phyloP scores from a whole-genome alignment of 2,329 filamentous ascomycete genomes.

The Torrubiellomyces zombiae region DNA sequence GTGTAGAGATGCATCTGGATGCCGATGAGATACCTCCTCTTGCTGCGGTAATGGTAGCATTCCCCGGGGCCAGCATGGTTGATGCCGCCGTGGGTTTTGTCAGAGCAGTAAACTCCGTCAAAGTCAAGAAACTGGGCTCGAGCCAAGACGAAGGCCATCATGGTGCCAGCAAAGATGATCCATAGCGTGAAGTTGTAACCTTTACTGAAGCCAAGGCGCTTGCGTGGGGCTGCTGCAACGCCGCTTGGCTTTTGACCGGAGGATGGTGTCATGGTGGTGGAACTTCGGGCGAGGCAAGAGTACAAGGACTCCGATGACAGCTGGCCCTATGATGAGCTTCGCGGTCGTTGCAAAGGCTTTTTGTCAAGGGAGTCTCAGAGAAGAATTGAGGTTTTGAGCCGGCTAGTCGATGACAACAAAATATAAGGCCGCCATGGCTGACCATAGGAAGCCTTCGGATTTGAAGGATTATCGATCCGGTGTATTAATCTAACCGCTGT shows the following conservation, averaged over 20 bases:
- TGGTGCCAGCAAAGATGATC: slow-evolving; percentile 14
- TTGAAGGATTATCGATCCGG: no score
- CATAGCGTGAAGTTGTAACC: slow-evolving; percentile 6
- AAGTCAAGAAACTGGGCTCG: slow-evolving; percentile 31
- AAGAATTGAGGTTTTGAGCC: no score
- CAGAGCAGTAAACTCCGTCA: slow-evolving; percentile 15
- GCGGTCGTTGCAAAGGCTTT: no score
- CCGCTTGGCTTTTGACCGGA: no score
- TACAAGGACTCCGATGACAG: no score
- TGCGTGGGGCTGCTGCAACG: no score
- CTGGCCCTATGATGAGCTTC: no score
- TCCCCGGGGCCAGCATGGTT: slow-evolving; percentile 16
- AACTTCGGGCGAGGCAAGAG: background rate
- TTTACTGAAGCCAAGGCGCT: slow-evolving; percentile 6
- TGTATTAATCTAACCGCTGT: no score
- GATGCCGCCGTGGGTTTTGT: background rate
- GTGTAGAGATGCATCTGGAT: slow-evolving; percentile 26
- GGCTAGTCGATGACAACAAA: no score
- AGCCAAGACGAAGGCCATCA: slow-evolving; percentile 27
- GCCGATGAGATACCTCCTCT: slow-evolving; percentile 15
- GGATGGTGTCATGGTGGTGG: background rate
- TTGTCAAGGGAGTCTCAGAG: no score
- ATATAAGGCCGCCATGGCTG: no score
- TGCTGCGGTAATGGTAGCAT: slow-evolving; percentile 18
- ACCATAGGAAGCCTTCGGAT: no score